Base-by-base conservation (phyloP, 2,329 filamentous ascomycete genomes). In the Calonectria pauciramosa region DNA sequence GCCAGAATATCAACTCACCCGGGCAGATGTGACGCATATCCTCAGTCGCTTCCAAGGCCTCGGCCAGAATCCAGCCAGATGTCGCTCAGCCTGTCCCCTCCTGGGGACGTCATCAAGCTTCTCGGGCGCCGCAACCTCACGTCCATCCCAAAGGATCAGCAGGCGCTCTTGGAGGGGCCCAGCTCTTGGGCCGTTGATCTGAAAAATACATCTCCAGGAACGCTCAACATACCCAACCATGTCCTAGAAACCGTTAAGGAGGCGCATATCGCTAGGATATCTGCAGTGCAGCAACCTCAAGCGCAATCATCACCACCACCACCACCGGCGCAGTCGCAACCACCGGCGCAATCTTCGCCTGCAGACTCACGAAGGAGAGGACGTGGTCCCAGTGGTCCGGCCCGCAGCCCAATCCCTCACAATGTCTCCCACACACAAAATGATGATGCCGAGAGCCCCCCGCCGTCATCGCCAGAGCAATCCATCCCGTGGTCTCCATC, bases 111-210 rank as follows among this genome's bases (percentile, higher is more conserved):
- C 32, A 47, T 70, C 44, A 75, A 78, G 41, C 74, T 82, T 44
- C 75, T 85, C 52, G 56, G 77, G 56, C 82, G 80, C 14, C 81
- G 80, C 9, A 82, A 75, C 16, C 75, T 83, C 26, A 73, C 82
- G 23, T 82, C 70, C 30, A 82, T 89, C 9, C 85, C 86, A 0
- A 82, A 80, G 20, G 83, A 87, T 51, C 88, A 89, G 75, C 81
- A 81, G 32, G 68, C 69, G 5, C 78, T 89, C 2, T 79, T 89
- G 1, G 82, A 85, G 2, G 71, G 77, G 0, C 65, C 80, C 4
- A 80, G 83, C 67, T 82, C 87, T 2, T 89, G 87, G 87, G 82
- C 82, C 4, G 76, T 81, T 4, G 76, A 80, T 47, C 64, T 81
- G 8, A 80, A 77, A 54, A 77, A 77, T 18, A 74, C 72, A 11